Base-by-base conservation (phyloP, 2,329 filamentous ascomycete species). In the Xenoacremonium recifei region DNA sequence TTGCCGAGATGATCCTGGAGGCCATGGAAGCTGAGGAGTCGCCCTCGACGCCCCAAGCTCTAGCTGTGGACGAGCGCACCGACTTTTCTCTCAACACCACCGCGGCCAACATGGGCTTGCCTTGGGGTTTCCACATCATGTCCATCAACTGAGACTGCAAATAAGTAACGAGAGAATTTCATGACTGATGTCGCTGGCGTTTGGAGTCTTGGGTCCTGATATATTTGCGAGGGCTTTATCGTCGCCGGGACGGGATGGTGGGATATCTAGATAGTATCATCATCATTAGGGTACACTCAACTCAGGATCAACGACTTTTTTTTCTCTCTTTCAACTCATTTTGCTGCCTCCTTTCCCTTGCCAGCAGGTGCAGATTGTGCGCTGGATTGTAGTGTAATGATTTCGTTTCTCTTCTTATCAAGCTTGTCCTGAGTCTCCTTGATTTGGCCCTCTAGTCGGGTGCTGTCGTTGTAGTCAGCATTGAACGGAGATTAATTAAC, bases 351-450 rank as follows among this genome's bases (percentile, higher is more conserved):
- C 37, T 61, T 56, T 18, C 53, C 62, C 53, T 69, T 55, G 55
- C 40, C 54, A 35, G 53, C 58, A 16, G 59, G 59, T 11, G 61
- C 65, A 12, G 68, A 68, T 53, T 80, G 76, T 4, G 73, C 70
- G 25, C 67, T 67, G 10, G 72, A 63, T 55, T 82, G 79, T 7
- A 71, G 54, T 54, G 79, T 75, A 35, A 82, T 78, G 47, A 82
- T 81, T 55, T 82, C 76, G 19, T 64, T 66, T 65, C 78, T 80
- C 65, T 80, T 79, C 61, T 70, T 76, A 55, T 82, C 77, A 16
- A 79, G 65, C 62, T 77, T 80, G 6, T 66, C 69, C 56, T 82
- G 76, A 2, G 66, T 66, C 38, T 80, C 77, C 53, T 72, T 75
- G 54, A 82, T 80, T 53, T 74, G 71, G 3, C 49, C 59, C 45